These are phyloP conservation scores for Endocarpon pusillum DNA, from an alignment of 495 filamentous ascomycete species.

Conservation along the genomic window DNA sequence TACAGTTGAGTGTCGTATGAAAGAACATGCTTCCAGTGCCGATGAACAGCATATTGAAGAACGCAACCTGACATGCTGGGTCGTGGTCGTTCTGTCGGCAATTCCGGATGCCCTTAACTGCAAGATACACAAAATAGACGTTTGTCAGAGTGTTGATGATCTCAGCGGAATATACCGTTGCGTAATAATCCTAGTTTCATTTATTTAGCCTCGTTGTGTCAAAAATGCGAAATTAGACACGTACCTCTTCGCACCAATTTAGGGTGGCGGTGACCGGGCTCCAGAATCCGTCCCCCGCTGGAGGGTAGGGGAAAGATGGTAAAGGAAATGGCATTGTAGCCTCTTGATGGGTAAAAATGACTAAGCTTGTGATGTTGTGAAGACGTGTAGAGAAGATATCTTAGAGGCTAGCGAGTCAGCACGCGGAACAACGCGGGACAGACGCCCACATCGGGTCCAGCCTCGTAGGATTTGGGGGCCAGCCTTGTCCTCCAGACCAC, in stretches of 20 bases:
- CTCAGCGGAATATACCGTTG: constrained; percentile 42
- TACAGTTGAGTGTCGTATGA: constrained; percentile 69
- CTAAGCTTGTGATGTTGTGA: no score
- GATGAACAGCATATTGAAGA: constrained; percentile 59
- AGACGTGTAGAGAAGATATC: no score
- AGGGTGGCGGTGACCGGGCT: constrained; percentile 71
- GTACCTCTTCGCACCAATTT: constrained; percentile 87
- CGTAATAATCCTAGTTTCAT: constrained; percentile 38
- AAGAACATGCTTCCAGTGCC: constrained; percentile 68
- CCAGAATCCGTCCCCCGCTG: constrained; percentile 55
- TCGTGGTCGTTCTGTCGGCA: constrained; percentile 56
- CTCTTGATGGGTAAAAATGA: no score
- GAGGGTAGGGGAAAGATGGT: constrained; percentile 53
- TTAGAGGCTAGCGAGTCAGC: no score
- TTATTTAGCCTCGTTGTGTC: no score
- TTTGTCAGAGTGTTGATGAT: constrained; percentile 67
- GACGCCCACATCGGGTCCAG: no score
- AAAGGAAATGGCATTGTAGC: no score
- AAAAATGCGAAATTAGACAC: no score
- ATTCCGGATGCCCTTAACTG: constrained; percentile 51
- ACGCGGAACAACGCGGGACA: no score
- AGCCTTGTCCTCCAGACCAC: no score
- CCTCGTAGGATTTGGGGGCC: no score
- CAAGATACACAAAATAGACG: constrained; percentile 56
- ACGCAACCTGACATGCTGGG: constrained; percentile 51